These are phyloP conservation scores for Tuctoria greenei DNA, from an alignment of 176 grass and related monocot species.

Conservation along the genomic window DNA sequence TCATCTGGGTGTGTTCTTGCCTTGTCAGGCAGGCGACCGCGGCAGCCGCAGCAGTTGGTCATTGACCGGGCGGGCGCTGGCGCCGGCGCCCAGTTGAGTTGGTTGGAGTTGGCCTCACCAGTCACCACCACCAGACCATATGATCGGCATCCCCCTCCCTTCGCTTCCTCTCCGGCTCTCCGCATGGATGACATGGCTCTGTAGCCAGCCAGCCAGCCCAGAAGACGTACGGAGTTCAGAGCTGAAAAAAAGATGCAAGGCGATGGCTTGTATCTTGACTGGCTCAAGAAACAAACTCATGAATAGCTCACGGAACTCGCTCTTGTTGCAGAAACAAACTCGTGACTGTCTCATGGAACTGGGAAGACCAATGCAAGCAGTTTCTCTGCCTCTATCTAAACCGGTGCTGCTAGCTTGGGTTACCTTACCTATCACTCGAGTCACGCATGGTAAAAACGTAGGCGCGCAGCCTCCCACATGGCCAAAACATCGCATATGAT, in stretches of 20 bases:
- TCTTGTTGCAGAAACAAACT: not conserved
- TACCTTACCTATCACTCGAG: not conserved
- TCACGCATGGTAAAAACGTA: not conserved
- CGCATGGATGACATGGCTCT: too few relatives aligned
- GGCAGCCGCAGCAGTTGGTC: not conserved
- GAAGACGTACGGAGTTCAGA: constrained; percentile 11
- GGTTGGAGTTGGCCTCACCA: too few relatives aligned
- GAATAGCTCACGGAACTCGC: not conserved
- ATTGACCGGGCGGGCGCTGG: too few relatives aligned
- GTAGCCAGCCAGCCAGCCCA: too few relatives aligned
- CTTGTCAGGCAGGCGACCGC: not conserved
- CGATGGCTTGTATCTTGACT: not conserved
- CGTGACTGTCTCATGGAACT: not conserved
- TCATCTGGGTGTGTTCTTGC: not conserved
- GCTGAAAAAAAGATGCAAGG: not conserved
- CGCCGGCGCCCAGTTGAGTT: too few relatives aligned
- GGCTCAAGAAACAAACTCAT: not conserved
- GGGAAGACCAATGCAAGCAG: not conserved
- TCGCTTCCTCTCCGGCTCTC: too few relatives aligned
- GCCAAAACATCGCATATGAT: too few relatives aligned
- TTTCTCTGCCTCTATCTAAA: not conserved
- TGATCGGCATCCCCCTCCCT: too few relatives aligned
- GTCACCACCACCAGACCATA: too few relatives aligned
- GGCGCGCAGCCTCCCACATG: not conserved
- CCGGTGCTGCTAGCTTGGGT: too few relatives aligned